Base-by-base conservation (phyloP, 495 filamentous ascomycete species). In the Letharia columbiana region DNA sequence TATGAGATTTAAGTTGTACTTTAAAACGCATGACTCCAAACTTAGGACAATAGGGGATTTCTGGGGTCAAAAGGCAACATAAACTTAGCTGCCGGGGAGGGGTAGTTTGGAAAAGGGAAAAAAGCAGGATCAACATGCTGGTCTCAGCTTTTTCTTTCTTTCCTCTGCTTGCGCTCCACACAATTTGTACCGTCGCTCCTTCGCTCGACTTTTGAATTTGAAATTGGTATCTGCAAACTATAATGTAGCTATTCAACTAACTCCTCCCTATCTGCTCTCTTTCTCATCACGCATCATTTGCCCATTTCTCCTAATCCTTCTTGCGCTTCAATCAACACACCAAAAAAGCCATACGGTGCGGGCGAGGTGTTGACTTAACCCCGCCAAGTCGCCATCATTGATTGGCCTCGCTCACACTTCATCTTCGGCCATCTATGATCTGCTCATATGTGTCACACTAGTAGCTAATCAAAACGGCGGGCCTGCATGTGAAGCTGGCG, bases 261-360 rank as follows among this genome's bases (percentile, higher is more conserved):
- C 18, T 0, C 44, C 18, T 2, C 20, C 44, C 18, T 17, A 49
- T 50, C 47, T n/a, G 23, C 28, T 23, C 23, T n/a, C 20, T 9
- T 9, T 47, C n/a, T 20, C n/a, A 23, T 6, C 3, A 50, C 47
- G 7, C 20, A 50, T 23, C 47, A 1, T 28, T 28, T 28, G 23
- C 23, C 23, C 23, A 28, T 28, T 28, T 28, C 23, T 28, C 23
- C 23, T 28, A 0, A 28, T 28, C 23, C 23, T 54, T 15, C 9
- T 54, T 54, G 50, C 50, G 50, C 50, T 11, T 54, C 50, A 54
- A 54, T 54, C 50, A 54, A 54, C 47, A 23, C 47, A 18, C 28
- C n/a, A 28, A 28, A 1, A 28, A 1, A 28, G 23, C 23, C 23
- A 28, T 28, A 28, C 23, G 23, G 23, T 28, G 23, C 23, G 23